phyloP scores from a whole-genome alignment of 2,329 filamentous ascomycete species.

The Trichocomaceae sp. region DNA sequence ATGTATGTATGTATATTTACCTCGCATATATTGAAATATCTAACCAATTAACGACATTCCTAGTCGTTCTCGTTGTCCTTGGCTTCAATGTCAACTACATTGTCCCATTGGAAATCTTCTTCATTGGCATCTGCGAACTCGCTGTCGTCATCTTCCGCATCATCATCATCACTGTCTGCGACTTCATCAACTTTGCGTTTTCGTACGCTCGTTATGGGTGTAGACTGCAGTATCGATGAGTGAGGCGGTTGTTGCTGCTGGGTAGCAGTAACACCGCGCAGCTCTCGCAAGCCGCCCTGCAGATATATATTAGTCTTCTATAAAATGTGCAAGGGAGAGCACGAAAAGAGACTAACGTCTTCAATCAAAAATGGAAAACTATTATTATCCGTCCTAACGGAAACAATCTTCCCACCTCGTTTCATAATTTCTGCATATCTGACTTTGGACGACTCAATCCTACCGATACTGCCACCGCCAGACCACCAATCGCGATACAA shows the following conservation, averaged over 20 bases:
- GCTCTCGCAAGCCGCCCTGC: constrained; percentile 7
- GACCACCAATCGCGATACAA: constrained; percentile 69
- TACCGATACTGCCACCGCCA: too few species aligned
- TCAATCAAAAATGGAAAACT: constrained; percentile 37
- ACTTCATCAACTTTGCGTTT: constrained; percentile 42
- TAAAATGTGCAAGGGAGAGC: neutral
- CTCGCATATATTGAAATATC: neutral
- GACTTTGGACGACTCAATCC: constrained; percentile 29
- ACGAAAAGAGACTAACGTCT: constrained; percentile 22
- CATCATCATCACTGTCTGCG: constrained; percentile 41
- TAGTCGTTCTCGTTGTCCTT: neutral
- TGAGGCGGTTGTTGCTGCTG: neutral
- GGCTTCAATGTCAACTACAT: neutral
- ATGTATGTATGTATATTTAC: neutral
- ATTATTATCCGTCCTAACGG: constrained; percentile 22
- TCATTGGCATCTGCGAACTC: neutral
- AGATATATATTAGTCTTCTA: neutral
- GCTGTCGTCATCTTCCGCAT: constrained; percentile 8
- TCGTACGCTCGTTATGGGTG: constrained; percentile 15
- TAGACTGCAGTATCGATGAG: constrained; percentile 5
- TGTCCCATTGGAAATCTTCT: constrained; percentile 1
- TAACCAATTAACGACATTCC: neutral
- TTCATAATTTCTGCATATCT: constrained; percentile 62
- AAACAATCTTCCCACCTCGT: constrained; percentile 47
- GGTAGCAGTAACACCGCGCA: neutral